Conservation (phyloP, 345 rosid genomes). For the Ceriops zippeliana region DNA sequence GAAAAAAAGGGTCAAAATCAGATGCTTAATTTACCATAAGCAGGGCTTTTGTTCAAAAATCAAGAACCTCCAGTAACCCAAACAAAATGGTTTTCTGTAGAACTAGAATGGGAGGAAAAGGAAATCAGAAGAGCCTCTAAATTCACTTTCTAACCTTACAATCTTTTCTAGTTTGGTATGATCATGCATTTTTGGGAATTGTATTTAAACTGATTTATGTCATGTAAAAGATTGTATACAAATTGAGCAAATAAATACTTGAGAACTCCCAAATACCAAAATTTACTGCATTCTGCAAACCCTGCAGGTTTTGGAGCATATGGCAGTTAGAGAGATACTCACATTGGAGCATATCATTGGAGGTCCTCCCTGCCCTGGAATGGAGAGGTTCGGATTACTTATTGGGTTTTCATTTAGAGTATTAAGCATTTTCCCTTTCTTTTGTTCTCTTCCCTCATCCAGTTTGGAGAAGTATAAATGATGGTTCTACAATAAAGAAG, state of each 20-base stretch:
- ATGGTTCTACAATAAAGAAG: not conserved
- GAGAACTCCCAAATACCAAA: not conserved
- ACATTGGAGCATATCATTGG: constrained; percentile 66
- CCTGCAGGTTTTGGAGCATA: constrained; percentile 86
- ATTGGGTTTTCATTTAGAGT: constrained; percentile 11
- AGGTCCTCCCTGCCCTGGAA: constrained; percentile 86
- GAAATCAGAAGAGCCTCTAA: not conserved
- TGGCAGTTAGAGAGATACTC: constrained; percentile 76
- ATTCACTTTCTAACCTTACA: not conserved
- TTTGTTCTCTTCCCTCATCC: not conserved
- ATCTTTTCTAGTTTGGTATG: not conserved
- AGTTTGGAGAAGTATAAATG: not conserved
- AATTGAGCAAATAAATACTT: not conserved
- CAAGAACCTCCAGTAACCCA: no score
- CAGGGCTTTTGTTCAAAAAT: not conserved
- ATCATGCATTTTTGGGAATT: not conserved
- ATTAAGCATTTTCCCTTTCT: not conserved
- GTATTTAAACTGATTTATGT: constrained; percentile 1
- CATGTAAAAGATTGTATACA: not conserved
- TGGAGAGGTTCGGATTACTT: constrained; percentile 61
- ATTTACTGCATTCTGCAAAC: not conserved
- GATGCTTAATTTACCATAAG: not conserved
- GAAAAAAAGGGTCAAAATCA: not conserved
- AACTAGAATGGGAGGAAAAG: not conserved
- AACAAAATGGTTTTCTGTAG: not conserved